Conservation (phyloP, 805 yeast species). For the Candida mattraensis region DNA sequence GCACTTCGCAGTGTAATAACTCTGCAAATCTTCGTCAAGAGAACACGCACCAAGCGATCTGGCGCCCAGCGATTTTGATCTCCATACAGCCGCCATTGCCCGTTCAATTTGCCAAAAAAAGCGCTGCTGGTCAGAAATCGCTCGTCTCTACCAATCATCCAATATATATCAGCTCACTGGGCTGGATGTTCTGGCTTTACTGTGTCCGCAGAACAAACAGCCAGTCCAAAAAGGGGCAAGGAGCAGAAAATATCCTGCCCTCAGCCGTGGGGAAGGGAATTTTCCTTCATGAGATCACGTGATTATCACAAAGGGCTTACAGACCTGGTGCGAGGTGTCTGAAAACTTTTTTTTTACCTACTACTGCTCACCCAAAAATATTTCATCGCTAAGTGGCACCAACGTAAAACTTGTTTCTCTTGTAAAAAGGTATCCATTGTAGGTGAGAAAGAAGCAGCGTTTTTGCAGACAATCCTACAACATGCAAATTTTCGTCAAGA, state of each 20-base stretch:
- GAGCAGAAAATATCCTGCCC: too few species aligned
- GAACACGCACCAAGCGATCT: background rate
- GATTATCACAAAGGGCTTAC: conserved; percentile 4
- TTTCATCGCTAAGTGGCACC: too few species aligned
- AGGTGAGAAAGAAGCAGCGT: conserved; percentile 42
- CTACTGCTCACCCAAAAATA: background rate
- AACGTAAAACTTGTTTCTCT: background rate
- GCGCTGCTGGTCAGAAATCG: background rate
- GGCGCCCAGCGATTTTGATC: conserved; percentile 1
- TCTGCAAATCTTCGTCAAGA: conserved; percentile 7
- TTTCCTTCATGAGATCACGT: too few species aligned
- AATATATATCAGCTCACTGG: too few species aligned
- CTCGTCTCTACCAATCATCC: background rate
- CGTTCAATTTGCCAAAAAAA: background rate
- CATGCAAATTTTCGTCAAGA: conserved; percentile 76
- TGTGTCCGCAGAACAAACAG: too few species aligned
- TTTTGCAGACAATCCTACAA: conserved; percentile 40
- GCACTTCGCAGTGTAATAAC: conserved; percentile 11
- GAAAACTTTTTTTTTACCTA: conserved; percentile 1
- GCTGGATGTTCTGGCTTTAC: too few species aligned
- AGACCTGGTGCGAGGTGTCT: conserved; percentile 4
- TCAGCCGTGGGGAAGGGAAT: too few species aligned
- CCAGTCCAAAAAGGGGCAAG: too few species aligned
- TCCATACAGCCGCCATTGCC: conserved; percentile 2
- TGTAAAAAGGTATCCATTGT: conserved; percentile 5